Base-by-base conservation (phyloP, 148 eudicot genomes). In the Amaranthus hypochondriacus region DNA sequence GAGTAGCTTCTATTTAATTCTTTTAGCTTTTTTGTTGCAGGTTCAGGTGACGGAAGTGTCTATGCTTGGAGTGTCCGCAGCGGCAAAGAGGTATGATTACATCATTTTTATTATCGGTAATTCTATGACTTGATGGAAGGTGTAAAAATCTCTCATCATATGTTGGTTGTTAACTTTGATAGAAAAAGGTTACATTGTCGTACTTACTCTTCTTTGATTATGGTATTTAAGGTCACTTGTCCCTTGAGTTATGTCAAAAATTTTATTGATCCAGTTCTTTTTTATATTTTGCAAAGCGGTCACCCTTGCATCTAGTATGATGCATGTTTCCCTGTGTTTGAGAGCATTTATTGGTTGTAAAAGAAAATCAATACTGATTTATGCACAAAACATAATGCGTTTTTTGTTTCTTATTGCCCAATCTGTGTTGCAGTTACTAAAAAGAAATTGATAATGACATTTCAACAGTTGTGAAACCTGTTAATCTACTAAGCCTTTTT, bases 1-100 rank as follows among this genome's bases (percentile, higher is more conserved):
- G 5, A 48, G 10, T 57, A 69, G 50, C 48, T 28, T 50, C 5
- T 43, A 63, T 52, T 47, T 56, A 0, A 62, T 28, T 11, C 51
- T 61, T 11, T 69, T 75, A 63, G 1, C 55, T 42, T 75, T 75
- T 65, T 62, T 58, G n/a, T 80, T 74, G 74, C 89, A 95, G 97
- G 99, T 74, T 92, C 99, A 70, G 99, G 99, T 47, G 96, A 96
- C 80, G 99, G 99, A 54, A 92, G 94, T 87, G 96, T 96, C 2
- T 92, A 81, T 85, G 99, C 97, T 63, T 92, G 97, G 99, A 92
- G 92, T 77, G 86, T 86, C 73, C 90, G 97, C 48, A 92, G 89
- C 76, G 97, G 99, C 77, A 90, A 96, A 88, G 99, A 92, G 86
- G 98, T 95, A 90, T 59, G 81, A 58, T 7, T 73, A 48, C 53